A percentile compares a stretch with the other conserved stretches of the same genome.
Evolutionary conservation across 2,329 filamentous ascomycete species (phyloP).

Genomic region (Emmonsia crescens): DNA sequence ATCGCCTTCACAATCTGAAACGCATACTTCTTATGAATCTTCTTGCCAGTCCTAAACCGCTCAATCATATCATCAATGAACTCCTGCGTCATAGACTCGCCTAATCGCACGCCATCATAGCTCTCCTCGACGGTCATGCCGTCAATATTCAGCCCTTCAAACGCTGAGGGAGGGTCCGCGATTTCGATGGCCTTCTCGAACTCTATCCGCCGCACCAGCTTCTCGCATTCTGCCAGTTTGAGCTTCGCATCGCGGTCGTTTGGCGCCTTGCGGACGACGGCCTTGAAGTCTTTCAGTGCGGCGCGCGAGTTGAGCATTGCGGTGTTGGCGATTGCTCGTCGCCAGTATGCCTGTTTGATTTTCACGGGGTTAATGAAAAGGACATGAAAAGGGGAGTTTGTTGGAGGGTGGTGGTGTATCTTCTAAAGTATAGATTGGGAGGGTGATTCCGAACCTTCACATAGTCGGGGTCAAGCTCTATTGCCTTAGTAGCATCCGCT

Average conservation of each 20-base stretch:
- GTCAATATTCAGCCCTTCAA: slow-evolving; percentile 80
- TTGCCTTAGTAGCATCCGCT: slow-evolving; percentile 77
- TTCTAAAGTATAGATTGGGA: no score
- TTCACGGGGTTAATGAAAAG: neutral
- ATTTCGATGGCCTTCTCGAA: slow-evolving; percentile 95
- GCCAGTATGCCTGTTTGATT: slow-evolving; percentile 67
- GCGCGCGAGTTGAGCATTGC: slow-evolving; percentile 83
- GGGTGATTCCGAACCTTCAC: slow-evolving; percentile 57
- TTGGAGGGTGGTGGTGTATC: neutral
- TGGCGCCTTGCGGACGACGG: slow-evolving; percentile 78
- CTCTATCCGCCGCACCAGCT: slow-evolving; percentile 80
- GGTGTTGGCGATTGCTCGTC: slow-evolving; percentile 80
- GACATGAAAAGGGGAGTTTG: neutral
- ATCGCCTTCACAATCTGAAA: slow-evolving; percentile 91
- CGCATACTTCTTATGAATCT: slow-evolving; percentile 89
- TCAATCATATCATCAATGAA: slow-evolving; percentile 97
- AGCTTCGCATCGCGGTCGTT: slow-evolving; percentile 81
- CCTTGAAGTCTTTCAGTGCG: slow-evolving; percentile 83
- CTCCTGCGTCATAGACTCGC: slow-evolving; percentile 82
- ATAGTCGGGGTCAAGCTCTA: slow-evolving; percentile 78
- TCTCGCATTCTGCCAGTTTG: slow-evolving; percentile 87
- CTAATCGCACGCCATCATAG: slow-evolving; percentile 73
- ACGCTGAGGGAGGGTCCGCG: slow-evolving; percentile 80
- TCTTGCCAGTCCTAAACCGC: slow-evolving; percentile 92
- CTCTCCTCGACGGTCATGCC: slow-evolving; percentile 68